Evolutionary conservation across 139 green algal species (phyloP).

Genomic region (Haematococcus lacustris): DNA sequence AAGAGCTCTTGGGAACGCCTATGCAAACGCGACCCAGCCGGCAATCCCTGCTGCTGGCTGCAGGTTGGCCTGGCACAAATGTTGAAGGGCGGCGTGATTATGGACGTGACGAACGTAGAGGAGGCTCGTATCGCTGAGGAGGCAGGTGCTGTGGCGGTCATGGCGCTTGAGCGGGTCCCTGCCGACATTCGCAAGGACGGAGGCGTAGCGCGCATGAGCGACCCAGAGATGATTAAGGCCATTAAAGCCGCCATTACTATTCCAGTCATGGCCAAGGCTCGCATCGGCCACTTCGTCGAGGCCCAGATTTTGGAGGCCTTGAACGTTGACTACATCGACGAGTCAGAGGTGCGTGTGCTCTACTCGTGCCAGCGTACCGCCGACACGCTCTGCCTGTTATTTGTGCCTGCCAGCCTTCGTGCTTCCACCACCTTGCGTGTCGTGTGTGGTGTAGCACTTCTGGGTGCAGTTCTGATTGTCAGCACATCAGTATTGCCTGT

Average conservation of each 20-base stretch:
- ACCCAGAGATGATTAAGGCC: slow-evolving; percentile 90
- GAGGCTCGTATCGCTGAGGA: slow-evolving; percentile 98
- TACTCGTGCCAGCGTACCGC: too few relatives aligned
- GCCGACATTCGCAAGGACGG: slow-evolving; percentile 95
- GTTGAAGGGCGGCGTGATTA: slow-evolving; percentile 99
- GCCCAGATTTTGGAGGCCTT: slow-evolving; percentile 96
- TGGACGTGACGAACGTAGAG: slow-evolving; percentile 97
- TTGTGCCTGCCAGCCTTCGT: too few relatives aligned
- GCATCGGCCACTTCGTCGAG: slow-evolving; percentile 99
- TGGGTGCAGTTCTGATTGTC: too few relatives aligned
- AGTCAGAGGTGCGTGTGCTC: slow-evolving; percentile 91
- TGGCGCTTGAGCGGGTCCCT: slow-evolving; percentile 97
- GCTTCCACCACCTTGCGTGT: too few relatives aligned
- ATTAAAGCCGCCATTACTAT: slow-evolving; percentile 97
- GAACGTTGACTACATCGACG: slow-evolving; percentile 97
- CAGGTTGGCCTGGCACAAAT: slow-evolving; percentile 97
- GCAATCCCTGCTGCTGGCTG: too few relatives aligned
- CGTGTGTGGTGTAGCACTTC: too few relatives aligned
- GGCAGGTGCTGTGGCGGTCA: slow-evolving; percentile 95
- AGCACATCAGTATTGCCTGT: too few relatives aligned
- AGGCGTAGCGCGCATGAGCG: slow-evolving; percentile 94
- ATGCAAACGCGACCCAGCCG: too few relatives aligned
- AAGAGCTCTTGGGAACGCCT: too few relatives aligned
- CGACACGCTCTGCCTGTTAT: too few relatives aligned
- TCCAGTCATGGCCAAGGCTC: slow-evolving; percentile 98